Base-by-base conservation (phyloP, 1,139 yeast genomes). In the Saccharomyces hybrid region DNA sequence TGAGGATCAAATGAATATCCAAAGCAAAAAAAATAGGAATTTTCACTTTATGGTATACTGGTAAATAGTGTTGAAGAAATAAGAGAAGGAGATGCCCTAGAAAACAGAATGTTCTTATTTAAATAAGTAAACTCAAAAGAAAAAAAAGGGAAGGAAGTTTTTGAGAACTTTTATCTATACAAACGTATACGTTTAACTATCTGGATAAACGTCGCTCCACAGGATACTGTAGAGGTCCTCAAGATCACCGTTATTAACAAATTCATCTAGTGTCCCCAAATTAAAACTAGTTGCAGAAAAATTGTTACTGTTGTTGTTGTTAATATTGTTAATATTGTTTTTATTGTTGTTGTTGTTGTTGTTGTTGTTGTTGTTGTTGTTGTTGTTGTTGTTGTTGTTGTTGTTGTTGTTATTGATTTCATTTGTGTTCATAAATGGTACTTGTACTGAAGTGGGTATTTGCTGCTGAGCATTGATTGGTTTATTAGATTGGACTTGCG, bases 251-350 rank as follows among this genome's bases (percentile, higher is more conserved):
- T 62, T 61, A 48, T 62, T 60, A 26, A 67, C 59, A 52, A 68
- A 68, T 27, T 68, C 70, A 53, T 66, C 70, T 47, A 68, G 53
- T 2, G 71, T 66, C 16, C 70, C 70, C 34, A 68, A 48, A 51
- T 66, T 63, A 54, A 58, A 66, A 38, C 59, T 53, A 23, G 57
- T 54, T 13, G 50, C 32, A 19, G 52, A 41, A n/a, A 51, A 27
- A 3, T 23, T 41, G 5, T 32, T 31, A 13, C 44, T 49, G 29
- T 48, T 28, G 14, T 31, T 23, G 25, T 23, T 23, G 25, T 23
- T 23, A 23, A 23, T 23, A 23, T 23, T 23, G 25, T 23, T 23
- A 23, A 23, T 23, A 23, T 23, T 23, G 25, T 23, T 23, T 23
- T 23, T 46, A 46, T 8, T 47, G 32, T 19, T 27, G 27, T 48